Evolutionary conservation across 108 stramenopile species (phyloP).

Genomic region (Cyclostephanos invisitatus): DNA sequence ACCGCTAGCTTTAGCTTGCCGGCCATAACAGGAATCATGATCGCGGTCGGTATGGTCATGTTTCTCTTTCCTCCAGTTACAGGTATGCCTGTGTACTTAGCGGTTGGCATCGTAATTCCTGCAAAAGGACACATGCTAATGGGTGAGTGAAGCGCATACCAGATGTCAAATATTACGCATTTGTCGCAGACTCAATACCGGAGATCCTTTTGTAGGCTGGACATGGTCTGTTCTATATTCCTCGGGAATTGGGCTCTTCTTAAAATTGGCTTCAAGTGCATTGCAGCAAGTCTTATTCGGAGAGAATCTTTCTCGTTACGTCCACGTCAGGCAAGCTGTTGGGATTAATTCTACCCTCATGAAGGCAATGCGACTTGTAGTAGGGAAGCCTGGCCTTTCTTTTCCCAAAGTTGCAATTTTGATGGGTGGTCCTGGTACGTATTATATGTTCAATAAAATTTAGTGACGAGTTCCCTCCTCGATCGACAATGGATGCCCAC

Average conservation of each 20-base stretch:
- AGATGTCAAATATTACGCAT: background rate
- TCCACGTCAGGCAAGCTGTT: constrained; percentile 55
- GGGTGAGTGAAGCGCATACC: constrained; percentile 4
- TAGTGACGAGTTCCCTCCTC: too few relatives aligned
- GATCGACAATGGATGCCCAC: too few relatives aligned
- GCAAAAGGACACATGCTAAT: constrained; percentile 44
- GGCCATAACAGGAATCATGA: constrained; percentile 50
- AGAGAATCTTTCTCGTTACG: constrained; percentile 49
- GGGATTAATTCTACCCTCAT: constrained; percentile 59
- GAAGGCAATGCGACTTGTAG: constrained; percentile 52
- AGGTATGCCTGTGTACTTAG: constrained; percentile 67
- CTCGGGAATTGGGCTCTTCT: constrained; percentile 38
- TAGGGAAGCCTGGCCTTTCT: constrained; percentile 47
- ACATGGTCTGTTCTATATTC: constrained; percentile 48
- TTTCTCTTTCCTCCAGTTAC: constrained; percentile 72
- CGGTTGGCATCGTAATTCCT: constrained; percentile 61
- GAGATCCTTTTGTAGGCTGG: too few relatives aligned
- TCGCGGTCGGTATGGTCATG: constrained; percentile 54
- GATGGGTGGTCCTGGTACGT: constrained; percentile 69
- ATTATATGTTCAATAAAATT: too few relatives aligned
- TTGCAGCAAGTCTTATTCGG: constrained; percentile 68
- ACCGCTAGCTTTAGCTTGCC: constrained; percentile 43
- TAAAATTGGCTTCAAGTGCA: constrained; percentile 63
- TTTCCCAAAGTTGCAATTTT: constrained; percentile 60
- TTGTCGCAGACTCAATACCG: background rate